Percentiles rank a stretch among this genome's conserved stretches.
Evolutionary conservation across 805 yeast species (phyloP).

Genomic region (Tetrapisispora taiwanensis): DNA sequence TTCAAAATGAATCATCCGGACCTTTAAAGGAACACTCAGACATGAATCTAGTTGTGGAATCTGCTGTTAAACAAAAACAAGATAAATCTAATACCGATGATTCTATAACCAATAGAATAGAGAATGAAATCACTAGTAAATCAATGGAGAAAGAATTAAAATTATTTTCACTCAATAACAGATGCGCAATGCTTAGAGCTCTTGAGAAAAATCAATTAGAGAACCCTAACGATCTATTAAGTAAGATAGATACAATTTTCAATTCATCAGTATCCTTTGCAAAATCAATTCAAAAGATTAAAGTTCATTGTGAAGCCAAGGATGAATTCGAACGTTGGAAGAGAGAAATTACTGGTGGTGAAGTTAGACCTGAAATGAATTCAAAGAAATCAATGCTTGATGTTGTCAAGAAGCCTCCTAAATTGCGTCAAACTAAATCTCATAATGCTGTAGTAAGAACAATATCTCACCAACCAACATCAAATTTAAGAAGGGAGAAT

Average conservation of each 20-base stretch:
- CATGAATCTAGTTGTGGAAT: background rate
- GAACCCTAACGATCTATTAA: background rate
- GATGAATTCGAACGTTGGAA: conserved; percentile 12
- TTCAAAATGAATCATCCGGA: conserved; percentile 8
- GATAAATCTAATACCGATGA: conserved; percentile 1
- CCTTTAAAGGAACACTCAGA: background rate
- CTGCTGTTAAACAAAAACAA: background rate
- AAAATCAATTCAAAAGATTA: conserved; percentile 10
- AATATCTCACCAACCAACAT: conserved; percentile 6
- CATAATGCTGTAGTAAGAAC: conserved; percentile 1
- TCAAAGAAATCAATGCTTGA: conserved; percentile 18
- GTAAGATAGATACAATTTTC: conserved; percentile 10
- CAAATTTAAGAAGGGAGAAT: conserved; percentile 4
- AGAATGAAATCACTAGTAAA: background rate
- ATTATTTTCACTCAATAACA: conserved; percentile 7
- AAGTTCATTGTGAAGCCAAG: conserved; percentile 5
- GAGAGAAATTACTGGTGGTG: conserved; percentile 15
- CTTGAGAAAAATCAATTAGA: conserved; percentile 7
- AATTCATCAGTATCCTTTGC: conserved; percentile 14
- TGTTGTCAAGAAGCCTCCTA: conserved; percentile 8
- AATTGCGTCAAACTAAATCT: conserved; percentile 4
- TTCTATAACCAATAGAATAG: background rate
- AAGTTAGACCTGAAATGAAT: conserved; percentile 2
- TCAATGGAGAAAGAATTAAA: conserved; percentile 8
- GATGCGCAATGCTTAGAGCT: conserved; percentile 7